Percentiles rank a stretch among this genome's conserved stretches.
Conservation (phyloP, 108 stramenopile genomes). For the Nannochloropsis oceanica region DNA sequence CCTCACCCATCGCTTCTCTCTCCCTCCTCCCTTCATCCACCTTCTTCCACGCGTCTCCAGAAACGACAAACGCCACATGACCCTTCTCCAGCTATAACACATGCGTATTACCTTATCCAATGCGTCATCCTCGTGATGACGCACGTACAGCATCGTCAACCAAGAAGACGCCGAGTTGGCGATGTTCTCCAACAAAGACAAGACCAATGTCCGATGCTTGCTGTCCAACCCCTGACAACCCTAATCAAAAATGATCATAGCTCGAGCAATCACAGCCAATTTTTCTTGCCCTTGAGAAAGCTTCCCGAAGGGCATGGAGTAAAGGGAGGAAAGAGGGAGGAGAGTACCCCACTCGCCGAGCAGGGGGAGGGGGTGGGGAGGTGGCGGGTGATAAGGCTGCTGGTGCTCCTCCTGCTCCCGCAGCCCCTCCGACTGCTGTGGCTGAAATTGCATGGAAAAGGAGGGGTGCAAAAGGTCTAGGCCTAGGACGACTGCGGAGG, state of each 20-base stretch:
- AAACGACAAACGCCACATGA: neutral
- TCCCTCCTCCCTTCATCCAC: neutral
- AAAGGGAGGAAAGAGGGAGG: slow-evolving; percentile 2
- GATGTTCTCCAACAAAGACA: neutral
- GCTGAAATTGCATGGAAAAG: neutral
- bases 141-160: neutral
- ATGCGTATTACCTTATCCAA: neutral
- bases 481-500: slow-evolving; percentile 17
- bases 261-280: slow-evolving; percentile 47
- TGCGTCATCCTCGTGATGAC: neutral
- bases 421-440: neutral
- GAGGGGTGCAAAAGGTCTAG: slow-evolving; percentile 10
- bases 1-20: neutral
- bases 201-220: neutral
- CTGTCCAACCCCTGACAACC: slow-evolving; percentile 53
- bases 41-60: neutral
- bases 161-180: neutral
- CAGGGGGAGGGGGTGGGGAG: neutral
- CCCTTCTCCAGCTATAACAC: neutral
- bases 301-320: slow-evolving; percentile 32
- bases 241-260: slow-evolving; percentile 56
- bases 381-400: neutral
- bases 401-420: neutral
- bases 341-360: neutral
- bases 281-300: slow-evolving; percentile 65